Conservation (phyloP, 2,329 filamentous ascomycete genomes). For the Exophiala sp. region DNA sequence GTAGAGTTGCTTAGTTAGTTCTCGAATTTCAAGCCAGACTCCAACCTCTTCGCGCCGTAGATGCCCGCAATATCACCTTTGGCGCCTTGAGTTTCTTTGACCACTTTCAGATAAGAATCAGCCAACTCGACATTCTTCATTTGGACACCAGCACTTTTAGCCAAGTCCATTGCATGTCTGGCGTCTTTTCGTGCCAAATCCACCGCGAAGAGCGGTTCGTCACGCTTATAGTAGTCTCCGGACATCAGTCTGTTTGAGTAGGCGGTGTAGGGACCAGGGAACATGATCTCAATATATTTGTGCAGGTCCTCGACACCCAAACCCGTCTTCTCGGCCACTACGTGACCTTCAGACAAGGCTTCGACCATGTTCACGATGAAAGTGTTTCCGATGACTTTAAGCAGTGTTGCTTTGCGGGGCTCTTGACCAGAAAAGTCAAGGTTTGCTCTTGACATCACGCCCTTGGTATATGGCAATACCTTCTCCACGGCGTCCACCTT, state of each 20-base stretch:
- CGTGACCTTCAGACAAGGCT: slow-evolving; percentile 72
- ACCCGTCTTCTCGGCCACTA: slow-evolving; percentile 75
- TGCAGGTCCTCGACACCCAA: slow-evolving; percentile 69
- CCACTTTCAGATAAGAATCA: slow-evolving; percentile 64
- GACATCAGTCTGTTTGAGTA: slow-evolving; percentile 71
- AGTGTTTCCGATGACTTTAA: slow-evolving; percentile 84
- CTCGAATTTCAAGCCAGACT: slow-evolving; percentile 71
- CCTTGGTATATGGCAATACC: slow-evolving; percentile 67
- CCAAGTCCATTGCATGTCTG: slow-evolving; percentile 67
- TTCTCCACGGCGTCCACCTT: slow-evolving; percentile 57
- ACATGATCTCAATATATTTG: slow-evolving; percentile 67
- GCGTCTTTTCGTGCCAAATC: slow-evolving; percentile 81
- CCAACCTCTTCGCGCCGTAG: slow-evolving; percentile 74
- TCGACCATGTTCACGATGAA: slow-evolving; percentile 82
- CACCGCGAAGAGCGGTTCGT: slow-evolving; percentile 76
- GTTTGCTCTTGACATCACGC: slow-evolving; percentile 65
- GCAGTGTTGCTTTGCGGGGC: slow-evolving; percentile 63
- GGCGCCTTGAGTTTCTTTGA: slow-evolving; percentile 54
- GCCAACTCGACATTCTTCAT: slow-evolving; percentile 65
- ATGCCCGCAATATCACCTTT: slow-evolving; percentile 74
- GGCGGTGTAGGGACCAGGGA: slow-evolving; percentile 69
- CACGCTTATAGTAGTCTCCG: slow-evolving; percentile 72
- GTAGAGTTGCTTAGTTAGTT: slow-evolving; percentile 42
- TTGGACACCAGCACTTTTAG: slow-evolving; percentile 58
- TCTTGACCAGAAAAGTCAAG: slow-evolving; percentile 70